Evolutionary conservation across 192 early-diverging fungal species (phyloP).

Genomic region (Chytriomyces confervae): DNA sequence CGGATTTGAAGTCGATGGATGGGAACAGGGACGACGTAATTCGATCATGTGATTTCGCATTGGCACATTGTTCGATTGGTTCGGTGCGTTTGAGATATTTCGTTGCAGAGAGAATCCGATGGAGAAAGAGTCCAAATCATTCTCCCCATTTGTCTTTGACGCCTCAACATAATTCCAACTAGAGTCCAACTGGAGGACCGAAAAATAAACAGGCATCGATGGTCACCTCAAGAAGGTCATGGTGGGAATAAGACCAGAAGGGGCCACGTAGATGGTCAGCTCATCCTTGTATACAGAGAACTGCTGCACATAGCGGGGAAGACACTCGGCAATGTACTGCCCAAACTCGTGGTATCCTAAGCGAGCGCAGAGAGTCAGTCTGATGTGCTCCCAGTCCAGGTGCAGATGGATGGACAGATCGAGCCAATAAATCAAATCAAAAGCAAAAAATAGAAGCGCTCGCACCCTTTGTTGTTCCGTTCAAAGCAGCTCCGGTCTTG

Average conservation of each 20-base stretch:
- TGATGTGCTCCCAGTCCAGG: background rate
- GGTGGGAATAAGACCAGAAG: constrained; percentile 76
- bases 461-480: background rate
- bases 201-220: background rate
- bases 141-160: too few species aligned
- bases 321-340: constrained; percentile 78
- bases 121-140: too few species aligned
- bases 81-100: too few species aligned
- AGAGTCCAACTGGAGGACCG: too few species aligned
- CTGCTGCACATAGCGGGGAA: constrained; percentile 97
- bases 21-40: too few species aligned
- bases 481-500: background rate
- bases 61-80: too few species aligned
- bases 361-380: background rate
- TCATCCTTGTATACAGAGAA: constrained; percentile 98
- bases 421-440: background rate
- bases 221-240: constrained; percentile 74
- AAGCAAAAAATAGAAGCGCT: background rate
- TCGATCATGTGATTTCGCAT: too few species aligned
- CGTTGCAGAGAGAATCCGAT: too few species aligned
- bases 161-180: too few species aligned
- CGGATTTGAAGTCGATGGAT: background rate
- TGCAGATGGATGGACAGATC: too few species aligned
- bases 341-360: constrained; percentile 66
- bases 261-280: constrained; percentile 92